Conservation (phyloP, 441 rosid species). For the Erysimum cheiri region DNA sequence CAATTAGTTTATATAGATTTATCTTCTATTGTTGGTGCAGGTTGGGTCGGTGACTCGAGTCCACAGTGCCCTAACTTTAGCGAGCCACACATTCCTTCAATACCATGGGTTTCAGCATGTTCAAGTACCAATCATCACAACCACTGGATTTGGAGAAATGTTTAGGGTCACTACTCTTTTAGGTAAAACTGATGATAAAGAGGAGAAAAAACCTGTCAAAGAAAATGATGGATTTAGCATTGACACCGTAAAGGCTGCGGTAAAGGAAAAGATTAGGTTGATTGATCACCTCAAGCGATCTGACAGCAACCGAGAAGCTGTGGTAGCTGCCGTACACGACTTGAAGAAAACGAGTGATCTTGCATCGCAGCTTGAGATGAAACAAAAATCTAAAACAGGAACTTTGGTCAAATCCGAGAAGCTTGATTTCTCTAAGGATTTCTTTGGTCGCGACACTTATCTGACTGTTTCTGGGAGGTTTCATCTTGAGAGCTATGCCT, state of each 20-base stretch:
- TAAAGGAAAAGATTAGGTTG: conserved; percentile 60
- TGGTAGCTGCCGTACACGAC: conserved; percentile 70
- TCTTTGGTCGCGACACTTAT: conserved; percentile 62
- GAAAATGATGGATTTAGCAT: conserved; percentile 54
- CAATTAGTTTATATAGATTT: conserved; percentile 20
- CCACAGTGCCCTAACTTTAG: conserved; percentile 67
- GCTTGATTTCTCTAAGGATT: conserved; percentile 52
- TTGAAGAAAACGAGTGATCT: conserved; percentile 68
- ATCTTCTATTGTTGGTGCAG: conserved; percentile 48
- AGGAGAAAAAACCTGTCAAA: conserved; percentile 41
- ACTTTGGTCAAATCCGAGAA: conserved; percentile 46
- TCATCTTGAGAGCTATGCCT: conserved; percentile 90
- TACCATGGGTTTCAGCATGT: conserved; percentile 67
- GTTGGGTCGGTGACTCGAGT: conserved; percentile 80
- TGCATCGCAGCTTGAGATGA: conserved; percentile 67
- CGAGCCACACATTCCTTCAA: conserved; percentile 77
- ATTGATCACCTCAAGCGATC: conserved; percentile 77
- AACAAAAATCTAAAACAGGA: conserved; percentile 49
- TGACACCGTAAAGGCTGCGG: conserved; percentile 64
- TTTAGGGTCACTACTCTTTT: conserved; percentile 64
- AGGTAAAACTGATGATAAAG: conserved; percentile 45
- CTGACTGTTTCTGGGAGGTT: conserved; percentile 77
- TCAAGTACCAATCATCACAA: conserved; percentile 82
- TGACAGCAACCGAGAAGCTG: conserved; percentile 81
- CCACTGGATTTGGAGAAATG: conserved; percentile 64